Evolutionary conservation across 1,139 yeast genomes (phyloP).

Genomic region (Geotrichum bryndzae): DNA sequence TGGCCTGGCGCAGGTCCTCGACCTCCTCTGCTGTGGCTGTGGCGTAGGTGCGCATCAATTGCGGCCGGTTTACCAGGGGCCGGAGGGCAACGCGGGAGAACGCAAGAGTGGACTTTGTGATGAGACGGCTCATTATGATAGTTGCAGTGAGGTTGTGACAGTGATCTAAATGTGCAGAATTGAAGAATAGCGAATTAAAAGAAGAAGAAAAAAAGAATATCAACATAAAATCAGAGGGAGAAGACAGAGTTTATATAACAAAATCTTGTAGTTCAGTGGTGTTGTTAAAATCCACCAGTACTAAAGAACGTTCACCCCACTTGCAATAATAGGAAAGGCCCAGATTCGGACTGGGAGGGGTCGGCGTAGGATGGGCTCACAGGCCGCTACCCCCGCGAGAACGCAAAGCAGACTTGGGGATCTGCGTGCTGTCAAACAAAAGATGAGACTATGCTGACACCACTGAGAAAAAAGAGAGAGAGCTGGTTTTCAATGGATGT

Average conservation of each 20-base stretch:
- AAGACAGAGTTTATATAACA: background rate
- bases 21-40: conserved; percentile 24
- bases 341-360: no score
- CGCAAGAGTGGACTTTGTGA: conserved; percentile 1
- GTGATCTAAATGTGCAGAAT: background rate
- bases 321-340: background rate
- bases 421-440: no score
- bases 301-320: background rate
- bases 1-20: conserved; percentile 33
- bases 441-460: no score
- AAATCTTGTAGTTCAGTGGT: background rate
- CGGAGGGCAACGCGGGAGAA: conserved; percentile 12
- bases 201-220: background rate
- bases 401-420: no score
- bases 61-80: background rate
- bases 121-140: background rate
- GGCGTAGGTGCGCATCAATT: conserved; percentile 13
- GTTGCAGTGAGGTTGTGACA: background rate
- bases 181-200: background rate
- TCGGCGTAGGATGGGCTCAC: no score
- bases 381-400: no score
- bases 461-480: no score
- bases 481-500: background rate
- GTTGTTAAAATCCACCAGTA: background rate
- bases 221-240: background rate